These are phyloP conservation scores for Perilla frutescens DNA, from an alignment of 257 asterid genomes.

Conservation along the genomic window DNA sequence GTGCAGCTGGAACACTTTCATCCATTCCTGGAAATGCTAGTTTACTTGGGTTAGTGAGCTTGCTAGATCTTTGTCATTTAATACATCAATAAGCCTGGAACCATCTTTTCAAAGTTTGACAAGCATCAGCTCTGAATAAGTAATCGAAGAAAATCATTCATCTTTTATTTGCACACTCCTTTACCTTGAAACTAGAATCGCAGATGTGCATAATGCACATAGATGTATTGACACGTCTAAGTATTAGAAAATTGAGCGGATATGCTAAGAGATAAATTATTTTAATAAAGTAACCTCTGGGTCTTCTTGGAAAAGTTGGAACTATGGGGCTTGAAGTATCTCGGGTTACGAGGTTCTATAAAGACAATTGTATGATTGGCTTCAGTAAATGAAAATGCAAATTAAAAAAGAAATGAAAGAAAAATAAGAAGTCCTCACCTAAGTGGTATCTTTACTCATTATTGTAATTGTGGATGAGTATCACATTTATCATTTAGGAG, in stretches of 20 bases:
- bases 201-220: neutral
- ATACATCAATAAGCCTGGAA: conserved; percentile 12
- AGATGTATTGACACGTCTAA: neutral
- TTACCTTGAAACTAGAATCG: conserved; percentile 16
- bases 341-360: neutral
- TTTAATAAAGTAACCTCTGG: neutral
- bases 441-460: neutral
- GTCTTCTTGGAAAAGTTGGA: conserved; percentile 18
- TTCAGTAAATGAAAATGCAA: neutral
- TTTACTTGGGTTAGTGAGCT: conserved; percentile 80
- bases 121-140: neutral
- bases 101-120: conserved; percentile 19
- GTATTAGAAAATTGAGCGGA: conserved; percentile 25
- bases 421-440: neutral
- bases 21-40: conserved; percentile 91
- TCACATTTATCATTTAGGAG: too few species aligned
- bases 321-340: neutral
- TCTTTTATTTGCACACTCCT: conserved; percentile 14
- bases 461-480: neutral
- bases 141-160: conserved; percentile 21
- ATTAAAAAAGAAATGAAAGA: neutral
- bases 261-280: neutral
- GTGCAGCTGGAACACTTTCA: conserved; percentile 55
- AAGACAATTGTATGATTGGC: neutral
- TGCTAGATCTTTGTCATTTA: conserved; percentile 9